A percentile compares a stretch with the other conserved stretches of the same genome.
These are phyloP conservation scores for Trichoderma asperellum DNA, from an alignment of 2,329 filamentous ascomycete species.

Conservation along the genomic window DNA sequence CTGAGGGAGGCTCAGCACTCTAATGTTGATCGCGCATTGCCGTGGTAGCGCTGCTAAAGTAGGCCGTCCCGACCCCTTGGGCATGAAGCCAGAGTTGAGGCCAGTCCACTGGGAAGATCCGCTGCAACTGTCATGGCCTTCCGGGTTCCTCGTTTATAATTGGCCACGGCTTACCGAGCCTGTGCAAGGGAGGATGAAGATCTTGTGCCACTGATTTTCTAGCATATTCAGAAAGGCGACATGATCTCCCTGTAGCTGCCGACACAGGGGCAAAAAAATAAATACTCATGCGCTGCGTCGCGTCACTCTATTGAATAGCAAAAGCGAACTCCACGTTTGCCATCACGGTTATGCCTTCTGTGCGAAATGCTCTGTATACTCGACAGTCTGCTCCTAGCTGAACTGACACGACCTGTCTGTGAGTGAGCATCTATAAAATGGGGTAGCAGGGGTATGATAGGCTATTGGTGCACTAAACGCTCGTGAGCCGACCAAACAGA, in stretches of 20 bases:
- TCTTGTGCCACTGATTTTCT: conserved; percentile 14
- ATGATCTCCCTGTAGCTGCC: conserved; percentile 8
- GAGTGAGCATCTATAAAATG: neutral
- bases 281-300: neutral
- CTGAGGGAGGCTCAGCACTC: conserved; percentile 3
- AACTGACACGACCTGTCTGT: too few relatives aligned
- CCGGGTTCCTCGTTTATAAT: conserved; percentile 11
- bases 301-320: neutral
- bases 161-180: conserved; percentile 21
- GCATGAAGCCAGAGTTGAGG: conserved; percentile 12
- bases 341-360: neutral
- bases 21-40: neutral
- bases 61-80: conserved; percentile 19
- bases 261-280: neutral
- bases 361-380: neutral
- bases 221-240: neutral
- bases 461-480: neutral
- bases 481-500: conserved; percentile 16
- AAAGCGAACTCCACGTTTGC: neutral
- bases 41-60: conserved; percentile 25
- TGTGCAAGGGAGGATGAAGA: conserved; percentile 2
- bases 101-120: conserved; percentile 16
- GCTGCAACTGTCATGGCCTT: conserved; percentile 24
- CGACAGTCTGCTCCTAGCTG: too few relatives aligned
- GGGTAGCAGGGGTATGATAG: conserved; percentile 4